A percentile compares a stretch with the other conserved stretches of the same genome.
These are phyloP conservation scores for Lentithecium fluviatile DNA, from an alignment of 495 filamentous ascomycete species.

Conservation along the genomic window DNA sequence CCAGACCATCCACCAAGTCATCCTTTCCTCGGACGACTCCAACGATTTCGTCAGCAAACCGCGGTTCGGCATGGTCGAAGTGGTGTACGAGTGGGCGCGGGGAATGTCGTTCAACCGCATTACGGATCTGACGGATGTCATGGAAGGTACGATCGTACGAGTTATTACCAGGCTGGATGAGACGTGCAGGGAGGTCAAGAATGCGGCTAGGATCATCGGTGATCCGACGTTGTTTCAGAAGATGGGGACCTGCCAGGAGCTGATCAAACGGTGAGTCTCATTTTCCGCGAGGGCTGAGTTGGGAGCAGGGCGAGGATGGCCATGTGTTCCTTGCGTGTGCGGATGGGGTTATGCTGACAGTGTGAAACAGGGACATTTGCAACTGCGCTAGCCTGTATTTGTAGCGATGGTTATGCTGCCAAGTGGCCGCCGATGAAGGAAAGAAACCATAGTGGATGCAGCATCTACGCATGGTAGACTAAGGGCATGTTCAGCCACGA, in stretches of 20 bases:
- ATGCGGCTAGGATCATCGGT: constrained; percentile 92
- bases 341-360: constrained; percentile 22
- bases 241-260: constrained; percentile 94
- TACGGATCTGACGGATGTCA: constrained; percentile 91
- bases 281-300: too few relatives aligned
- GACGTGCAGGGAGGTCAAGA: constrained; percentile 96
- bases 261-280: constrained; percentile 78
- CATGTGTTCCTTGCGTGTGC: constrained; percentile 47
- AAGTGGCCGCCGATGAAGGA: too few relatives aligned
- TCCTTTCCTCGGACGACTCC: constrained; percentile 80
- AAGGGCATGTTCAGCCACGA: too few relatives aligned
- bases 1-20: constrained; percentile 85
- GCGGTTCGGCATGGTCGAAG: constrained; percentile 90
- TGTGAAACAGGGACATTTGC: constrained; percentile 32
- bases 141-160: constrained; percentile 94
- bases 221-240: constrained; percentile 90
- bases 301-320: too few relatives aligned
- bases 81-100: constrained; percentile 97
- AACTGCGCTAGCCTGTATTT: constrained; percentile 35
- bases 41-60: constrained; percentile 88
- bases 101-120: constrained; percentile 99
- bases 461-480: too few relatives aligned
- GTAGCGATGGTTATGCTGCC: constrained; percentile 19
- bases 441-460: too few relatives aligned
- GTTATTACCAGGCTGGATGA: constrained; percentile 92